phyloP scores from a whole-genome alignment of 306 rosid species.

The Rubus parviflorus region DNA sequence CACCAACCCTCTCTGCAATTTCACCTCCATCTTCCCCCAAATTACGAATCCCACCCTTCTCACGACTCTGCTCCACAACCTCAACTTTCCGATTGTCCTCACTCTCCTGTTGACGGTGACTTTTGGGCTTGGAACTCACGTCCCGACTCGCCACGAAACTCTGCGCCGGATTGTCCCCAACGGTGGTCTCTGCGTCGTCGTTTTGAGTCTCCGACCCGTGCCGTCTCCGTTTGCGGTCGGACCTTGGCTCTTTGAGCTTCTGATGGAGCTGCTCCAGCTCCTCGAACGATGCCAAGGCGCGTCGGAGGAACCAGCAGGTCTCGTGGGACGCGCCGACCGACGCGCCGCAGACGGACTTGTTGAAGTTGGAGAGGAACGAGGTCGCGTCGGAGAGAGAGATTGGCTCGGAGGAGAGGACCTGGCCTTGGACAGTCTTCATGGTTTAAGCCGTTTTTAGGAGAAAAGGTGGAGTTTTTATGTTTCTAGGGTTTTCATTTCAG shows the following conservation, averaged over 20 bases:
- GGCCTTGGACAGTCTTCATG: conserved; percentile 39
- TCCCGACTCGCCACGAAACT: conserved; percentile 18
- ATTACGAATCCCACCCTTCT: neutral
- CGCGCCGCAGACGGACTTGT: conserved; percentile 3
- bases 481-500: neutral
- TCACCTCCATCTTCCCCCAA: conserved; percentile 5
- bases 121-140: conserved; percentile 13
- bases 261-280: conserved; percentile 48
- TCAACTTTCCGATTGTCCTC: neutral
- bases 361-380: conserved; percentile 34
- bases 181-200: conserved; percentile 15
- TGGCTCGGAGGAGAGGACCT: conserved; percentile 39
- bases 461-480: neutral
- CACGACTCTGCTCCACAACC: neutral
- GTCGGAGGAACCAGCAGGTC: conserved; percentile 40
- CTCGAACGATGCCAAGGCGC: conserved; percentile 45
- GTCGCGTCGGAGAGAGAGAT: conserved; percentile 50
- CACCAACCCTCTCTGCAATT: neutral
- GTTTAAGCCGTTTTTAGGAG: neutral
- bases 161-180: neutral
- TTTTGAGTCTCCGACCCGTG: conserved; percentile 13
- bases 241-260: conserved; percentile 24
- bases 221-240: conserved; percentile 13
- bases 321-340: conserved; percentile 34
- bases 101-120: neutral